Evolutionary conservation across 495 filamentous ascomycete species (phyloP).

Genomic region (Penicillium silybi): DNA sequence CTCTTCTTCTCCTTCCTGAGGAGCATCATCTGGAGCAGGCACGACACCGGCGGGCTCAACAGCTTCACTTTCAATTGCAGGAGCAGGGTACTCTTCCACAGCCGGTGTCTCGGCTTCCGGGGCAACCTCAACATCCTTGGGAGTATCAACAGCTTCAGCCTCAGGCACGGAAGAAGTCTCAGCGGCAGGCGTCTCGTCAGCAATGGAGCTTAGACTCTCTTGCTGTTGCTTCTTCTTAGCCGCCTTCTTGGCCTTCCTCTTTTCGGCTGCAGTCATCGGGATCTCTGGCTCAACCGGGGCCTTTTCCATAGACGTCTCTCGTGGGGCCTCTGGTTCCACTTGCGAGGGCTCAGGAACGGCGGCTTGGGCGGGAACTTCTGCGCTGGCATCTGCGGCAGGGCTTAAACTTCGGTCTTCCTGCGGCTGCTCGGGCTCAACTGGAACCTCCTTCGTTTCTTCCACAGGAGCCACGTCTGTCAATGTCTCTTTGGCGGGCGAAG

Average conservation of each 20-base stretch:
- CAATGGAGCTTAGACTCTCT: background rate
- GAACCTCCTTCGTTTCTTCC: slow-evolving; percentile 1
- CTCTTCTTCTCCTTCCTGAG: background rate
- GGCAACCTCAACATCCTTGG: background rate
- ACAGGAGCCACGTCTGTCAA: background rate
- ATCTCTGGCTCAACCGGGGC: background rate
- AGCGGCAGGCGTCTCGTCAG: background rate
- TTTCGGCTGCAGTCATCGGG: background rate
- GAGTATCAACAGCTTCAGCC: background rate
- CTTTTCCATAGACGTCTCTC: background rate
- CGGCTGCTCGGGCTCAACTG: slow-evolving; percentile 1
- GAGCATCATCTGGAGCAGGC: background rate
- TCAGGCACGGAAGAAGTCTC: background rate
- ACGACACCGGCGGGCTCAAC: background rate
- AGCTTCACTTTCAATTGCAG: background rate
- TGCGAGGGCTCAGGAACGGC: background rate
- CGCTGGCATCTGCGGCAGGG: background rate
- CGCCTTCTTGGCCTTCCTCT: background rate
- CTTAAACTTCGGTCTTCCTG: background rate
- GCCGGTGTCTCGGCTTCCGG: background rate
- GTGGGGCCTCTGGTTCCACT: slow-evolving; percentile 1
- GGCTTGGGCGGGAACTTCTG: background rate
- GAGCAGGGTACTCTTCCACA: background rate
- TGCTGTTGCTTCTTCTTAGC: background rate
- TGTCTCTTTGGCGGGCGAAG: background rate